Percentiles rank a stretch among this genome's conserved stretches.
phyloP scores from a whole-genome alignment of 371 early-diverging fungal species.

The Lichtheimia ramosa region DNA sequence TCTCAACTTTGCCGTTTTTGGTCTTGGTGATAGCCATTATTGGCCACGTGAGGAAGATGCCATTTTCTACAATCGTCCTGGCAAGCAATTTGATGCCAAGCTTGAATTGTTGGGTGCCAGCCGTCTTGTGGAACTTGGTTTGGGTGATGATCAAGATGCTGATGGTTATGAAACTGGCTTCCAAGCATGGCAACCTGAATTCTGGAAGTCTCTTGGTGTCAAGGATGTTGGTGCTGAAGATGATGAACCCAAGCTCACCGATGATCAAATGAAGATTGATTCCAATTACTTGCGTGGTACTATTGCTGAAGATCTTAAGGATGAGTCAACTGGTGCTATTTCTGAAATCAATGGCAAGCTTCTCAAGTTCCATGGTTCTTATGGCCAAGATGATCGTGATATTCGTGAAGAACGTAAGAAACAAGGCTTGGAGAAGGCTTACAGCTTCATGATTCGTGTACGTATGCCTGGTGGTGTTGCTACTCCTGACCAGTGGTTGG shows the following conservation, averaged over 20 bases:
- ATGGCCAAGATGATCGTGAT: slow-evolving; percentile 96
- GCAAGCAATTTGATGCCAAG: slow-evolving; percentile 81
- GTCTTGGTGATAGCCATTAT: slow-evolving; percentile 92
- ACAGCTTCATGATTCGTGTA: slow-evolving; percentile 94
- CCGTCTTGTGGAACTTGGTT: slow-evolving; percentile 63
- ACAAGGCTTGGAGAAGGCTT: slow-evolving; percentile 88
- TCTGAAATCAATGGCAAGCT: slow-evolving; percentile 87
- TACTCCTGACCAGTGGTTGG: slow-evolving; percentile 86
- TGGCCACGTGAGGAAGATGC: slow-evolving; percentile 92
- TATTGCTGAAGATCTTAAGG: slow-evolving; percentile 80
- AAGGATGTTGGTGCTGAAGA: slow-evolving; percentile 61
- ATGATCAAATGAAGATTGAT: slow-evolving; percentile 88
- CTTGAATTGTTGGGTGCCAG: slow-evolving; percentile 74
- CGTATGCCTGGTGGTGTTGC: slow-evolving; percentile 91
- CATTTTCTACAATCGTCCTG: slow-evolving; percentile 88
- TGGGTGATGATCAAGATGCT: slow-evolving; percentile 92
- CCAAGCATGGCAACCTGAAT: slow-evolving; percentile 72
- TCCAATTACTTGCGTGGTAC: slow-evolving; percentile 92
- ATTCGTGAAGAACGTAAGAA: slow-evolving; percentile 82
- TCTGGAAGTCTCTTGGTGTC: slow-evolving; percentile 85
- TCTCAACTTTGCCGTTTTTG: slow-evolving; percentile 80
- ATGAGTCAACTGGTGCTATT: slow-evolving; percentile 84
- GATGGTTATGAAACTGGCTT: slow-evolving; percentile 88
- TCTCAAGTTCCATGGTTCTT: slow-evolving; percentile 95
- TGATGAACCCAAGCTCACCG: slow-evolving; percentile 73